Evolutionary conservation across 306 rosid genomes (phyloP).

Genomic region (Rosa multiflora): DNA sequence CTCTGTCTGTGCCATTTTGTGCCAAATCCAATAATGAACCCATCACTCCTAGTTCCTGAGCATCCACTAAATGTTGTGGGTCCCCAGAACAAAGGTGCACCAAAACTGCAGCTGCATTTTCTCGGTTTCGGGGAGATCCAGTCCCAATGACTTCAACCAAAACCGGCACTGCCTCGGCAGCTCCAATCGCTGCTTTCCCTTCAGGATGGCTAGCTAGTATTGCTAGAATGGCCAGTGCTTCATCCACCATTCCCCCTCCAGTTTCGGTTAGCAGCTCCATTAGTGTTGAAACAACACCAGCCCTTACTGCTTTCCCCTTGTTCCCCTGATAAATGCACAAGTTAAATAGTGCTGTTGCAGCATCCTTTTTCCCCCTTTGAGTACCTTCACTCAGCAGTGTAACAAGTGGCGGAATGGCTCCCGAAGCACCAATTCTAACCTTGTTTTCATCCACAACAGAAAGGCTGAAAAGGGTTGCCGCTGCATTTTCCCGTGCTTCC

Average conservation of each 20-base stretch:
- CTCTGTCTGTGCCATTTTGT: constrained; percentile 88
- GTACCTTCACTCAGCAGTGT: constrained; percentile 84
- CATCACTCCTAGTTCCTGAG: constrained; percentile 69
- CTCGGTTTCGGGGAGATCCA: constrained; percentile 95
- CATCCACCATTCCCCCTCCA: constrained; percentile 92
- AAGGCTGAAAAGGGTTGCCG: constrained; percentile 98
- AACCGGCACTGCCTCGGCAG: constrained; percentile 80
- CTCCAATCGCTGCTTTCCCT: constrained; percentile 80
- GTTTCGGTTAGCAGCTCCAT: constrained; percentile 85
- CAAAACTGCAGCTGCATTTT: constrained; percentile 91
- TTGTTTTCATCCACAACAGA: constrained; percentile 94
- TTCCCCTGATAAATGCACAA: constrained; percentile 95
- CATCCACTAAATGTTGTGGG: constrained; percentile 67
- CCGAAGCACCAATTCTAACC: constrained; percentile 76
- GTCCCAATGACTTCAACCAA: constrained; percentile 77
- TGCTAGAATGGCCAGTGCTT: constrained; percentile 94
- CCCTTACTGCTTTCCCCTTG: constrained; percentile 94
- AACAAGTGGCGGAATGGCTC: constrained; percentile 94
- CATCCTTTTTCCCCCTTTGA: constrained; percentile 97
- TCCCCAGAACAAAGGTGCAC: constrained; percentile 88
- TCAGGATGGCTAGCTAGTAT: constrained; percentile 89
- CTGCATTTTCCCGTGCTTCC: constrained; percentile 99
- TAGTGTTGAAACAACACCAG: constrained; percentile 86
- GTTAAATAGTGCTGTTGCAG: constrained; percentile 97
- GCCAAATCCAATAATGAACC: constrained; percentile 68